Percentiles rank a stretch among this genome's conserved stretches.
These are phyloP conservation scores for Hysterangium stoloniferum DNA, from an alignment of 768 basidiomycete genomes.

Conservation along the genomic window DNA sequence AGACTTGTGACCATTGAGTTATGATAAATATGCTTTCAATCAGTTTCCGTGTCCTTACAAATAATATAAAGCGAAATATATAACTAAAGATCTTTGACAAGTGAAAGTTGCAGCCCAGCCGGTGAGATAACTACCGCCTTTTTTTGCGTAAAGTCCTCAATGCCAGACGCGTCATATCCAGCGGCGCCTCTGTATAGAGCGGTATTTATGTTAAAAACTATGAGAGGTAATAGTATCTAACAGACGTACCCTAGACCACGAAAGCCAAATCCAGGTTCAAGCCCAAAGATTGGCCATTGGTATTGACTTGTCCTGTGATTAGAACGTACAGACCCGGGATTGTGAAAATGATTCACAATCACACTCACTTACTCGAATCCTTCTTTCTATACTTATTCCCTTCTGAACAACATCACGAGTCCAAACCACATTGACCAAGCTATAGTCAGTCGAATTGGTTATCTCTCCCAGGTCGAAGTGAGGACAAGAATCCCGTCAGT, in stretches of 20 bases:
- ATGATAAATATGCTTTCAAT: too few species aligned
- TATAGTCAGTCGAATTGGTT: constrained; percentile 48
- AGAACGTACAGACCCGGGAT: too few species aligned
- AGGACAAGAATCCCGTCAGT: too few species aligned
- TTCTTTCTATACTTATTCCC: constrained; percentile 33
- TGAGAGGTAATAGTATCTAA: neutral
- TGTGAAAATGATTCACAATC: too few species aligned
- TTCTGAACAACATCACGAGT: constrained; percentile 35
- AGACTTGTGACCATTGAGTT: too few species aligned
- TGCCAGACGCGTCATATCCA: constrained; percentile 46
- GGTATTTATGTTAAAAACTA: neutral
- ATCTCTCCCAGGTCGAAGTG: too few species aligned
- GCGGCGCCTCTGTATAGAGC: constrained; percentile 25
- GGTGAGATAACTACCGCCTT: constrained; percentile 37
- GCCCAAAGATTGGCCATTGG: constrained; percentile 49
- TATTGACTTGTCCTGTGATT: constrained; percentile 42
- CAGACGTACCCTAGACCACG: constrained; percentile 40
- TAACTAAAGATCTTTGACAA: too few species aligned
- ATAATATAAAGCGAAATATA: too few species aligned
- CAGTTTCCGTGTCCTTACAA: too few species aligned
- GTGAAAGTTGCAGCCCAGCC: too few species aligned
- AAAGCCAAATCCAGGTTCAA: constrained; percentile 30
- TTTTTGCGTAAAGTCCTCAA: constrained; percentile 44
- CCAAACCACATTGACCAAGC: constrained; percentile 46
- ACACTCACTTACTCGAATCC: constrained; percentile 38